A percentile compares a stretch with the other conserved stretches of the same genome.
Conservation (phyloP, 1,139 yeast species). For the Saccharomyces hybrid region DNA sequence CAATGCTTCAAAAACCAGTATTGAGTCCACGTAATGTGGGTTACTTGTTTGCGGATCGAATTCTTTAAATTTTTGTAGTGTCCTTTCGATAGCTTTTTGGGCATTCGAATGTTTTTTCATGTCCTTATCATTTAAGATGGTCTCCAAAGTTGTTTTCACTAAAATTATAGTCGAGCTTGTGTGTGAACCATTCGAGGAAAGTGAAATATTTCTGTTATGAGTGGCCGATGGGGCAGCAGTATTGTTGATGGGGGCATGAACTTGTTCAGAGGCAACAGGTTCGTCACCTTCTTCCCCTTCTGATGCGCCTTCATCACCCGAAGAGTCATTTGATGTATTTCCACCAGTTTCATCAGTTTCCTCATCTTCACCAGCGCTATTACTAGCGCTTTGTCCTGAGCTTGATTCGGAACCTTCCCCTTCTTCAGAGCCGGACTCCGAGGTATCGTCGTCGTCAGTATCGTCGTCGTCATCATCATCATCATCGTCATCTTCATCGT, state of each 20-base stretch:
- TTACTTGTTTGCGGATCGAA: constrained; percentile 16
- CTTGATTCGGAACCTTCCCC: neutral
- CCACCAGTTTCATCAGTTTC: neutral
- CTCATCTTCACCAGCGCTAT: neutral
- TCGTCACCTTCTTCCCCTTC: neutral
- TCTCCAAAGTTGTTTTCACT: constrained; percentile 26
- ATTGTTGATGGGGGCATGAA: neutral
- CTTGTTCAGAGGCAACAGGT: neutral
- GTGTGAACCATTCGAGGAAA: constrained; percentile 11
- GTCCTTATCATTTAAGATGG: constrained; percentile 26
- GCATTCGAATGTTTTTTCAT: constrained; percentile 25
- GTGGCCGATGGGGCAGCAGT: neutral
- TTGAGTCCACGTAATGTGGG: constrained; percentile 35
- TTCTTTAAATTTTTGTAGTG: constrained; percentile 20
- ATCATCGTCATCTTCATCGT: neutral
- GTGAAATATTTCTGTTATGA: constrained; percentile 16
- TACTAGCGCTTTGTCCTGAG: neutral
- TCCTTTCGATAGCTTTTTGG: constrained; percentile 26
- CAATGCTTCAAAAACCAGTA: constrained; percentile 52
- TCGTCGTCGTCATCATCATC: neutral
- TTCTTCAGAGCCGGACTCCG: neutral
- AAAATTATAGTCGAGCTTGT: constrained; percentile 23
- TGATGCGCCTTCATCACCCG: neutral
- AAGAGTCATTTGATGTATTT: neutral
- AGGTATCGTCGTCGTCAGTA: neutral